Evolutionary conservation across 345 rosid species (phyloP), one percentile per base, ranked within the genome.

Genomic region (Raphanus raphanistrum): DNA sequence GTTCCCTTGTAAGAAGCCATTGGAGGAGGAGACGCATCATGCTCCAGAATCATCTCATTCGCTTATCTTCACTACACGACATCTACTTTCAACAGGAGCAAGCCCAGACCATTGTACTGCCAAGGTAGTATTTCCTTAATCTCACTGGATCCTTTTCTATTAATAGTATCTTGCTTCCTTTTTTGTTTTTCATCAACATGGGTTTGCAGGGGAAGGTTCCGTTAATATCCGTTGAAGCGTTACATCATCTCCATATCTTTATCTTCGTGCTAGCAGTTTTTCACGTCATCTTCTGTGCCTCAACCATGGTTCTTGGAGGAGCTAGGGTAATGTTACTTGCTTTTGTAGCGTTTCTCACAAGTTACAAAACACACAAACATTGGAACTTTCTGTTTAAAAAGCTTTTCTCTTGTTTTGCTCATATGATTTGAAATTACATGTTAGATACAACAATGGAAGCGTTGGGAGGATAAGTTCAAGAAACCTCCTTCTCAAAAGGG

Each of bases 191-290:
- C 54, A 65, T 68, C 27, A 41, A 8, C 61, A 63, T 79, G 58
- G 12, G 5, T 6, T 60, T 74, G 16, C 86, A 90, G 96, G 97
- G 97, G 64, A 71, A 78, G 80, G 88, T 79, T 78, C 93, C 90
- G 1, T 60, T 90, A 57, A 62, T 94, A 65, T 84, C 97, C 7
- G 16, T 85, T 82, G 97, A 94, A 84, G 96, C 94, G 5, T 68
- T 94, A 63, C 94, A 94, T 82, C 92, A 94, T 57, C 89, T 94
- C 60, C 98, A 94, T 80, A 92, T 89, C 58, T 92, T 92, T 72
- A 86, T 94, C 78, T 94, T 94, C 72, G 97, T 90, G 8, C 41
- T 94, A 81, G 98, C 98, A 15, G 83, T 94, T 58, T 86, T 90
- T 59, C 98, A 94, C 38, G 93, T 85, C 35, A 74, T 89, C 76